Percentiles rank a stretch among this genome's conserved stretches.
These are phyloP conservation scores for Crotalaria pallida DNA, from an alignment of 306 rosid genomes.

Conservation along the genomic window DNA sequence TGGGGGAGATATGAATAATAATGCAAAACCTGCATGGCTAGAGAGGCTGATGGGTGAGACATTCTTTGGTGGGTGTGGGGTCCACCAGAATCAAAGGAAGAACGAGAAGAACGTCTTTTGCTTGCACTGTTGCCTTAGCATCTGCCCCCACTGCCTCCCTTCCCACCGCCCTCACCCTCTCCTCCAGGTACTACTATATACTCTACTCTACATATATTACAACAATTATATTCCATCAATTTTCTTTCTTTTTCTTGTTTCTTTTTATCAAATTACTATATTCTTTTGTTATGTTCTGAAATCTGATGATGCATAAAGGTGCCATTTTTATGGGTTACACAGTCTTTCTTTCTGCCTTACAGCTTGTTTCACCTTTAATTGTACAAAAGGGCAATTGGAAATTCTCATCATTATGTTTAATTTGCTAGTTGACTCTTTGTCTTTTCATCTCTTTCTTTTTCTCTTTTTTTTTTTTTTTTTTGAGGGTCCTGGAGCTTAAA, in stretches of 20 bases:
- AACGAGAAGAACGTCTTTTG: slow-evolving; percentile 95
- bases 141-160: slow-evolving; percentile 95
- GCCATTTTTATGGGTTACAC: background rate
- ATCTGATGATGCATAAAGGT: background rate
- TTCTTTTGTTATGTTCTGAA: background rate
- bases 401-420: background rate
- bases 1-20: slow-evolving; percentile 23
- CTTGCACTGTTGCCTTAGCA: slow-evolving; percentile 77
- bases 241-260: background rate
- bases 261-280: background rate
- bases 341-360: background rate
- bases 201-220: no score
- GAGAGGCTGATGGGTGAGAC: slow-evolving; percentile 70
- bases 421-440: background rate
- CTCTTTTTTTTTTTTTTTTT: background rate
- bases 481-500: background rate
- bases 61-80: slow-evolving; percentile 91
- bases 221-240: no score
- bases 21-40: slow-evolving; percentile 91
- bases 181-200: slow-evolving; percentile 56
- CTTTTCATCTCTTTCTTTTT: no score
- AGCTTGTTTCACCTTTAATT: slow-evolving; percentile 2
- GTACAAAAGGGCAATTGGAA: background rate
- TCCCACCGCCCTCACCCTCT: slow-evolving; percentile 79
- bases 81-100: slow-evolving; percentile 76